Base-by-base conservation (phyloP, 176 grass and related monocot species). In the Carex pumila region DNA sequence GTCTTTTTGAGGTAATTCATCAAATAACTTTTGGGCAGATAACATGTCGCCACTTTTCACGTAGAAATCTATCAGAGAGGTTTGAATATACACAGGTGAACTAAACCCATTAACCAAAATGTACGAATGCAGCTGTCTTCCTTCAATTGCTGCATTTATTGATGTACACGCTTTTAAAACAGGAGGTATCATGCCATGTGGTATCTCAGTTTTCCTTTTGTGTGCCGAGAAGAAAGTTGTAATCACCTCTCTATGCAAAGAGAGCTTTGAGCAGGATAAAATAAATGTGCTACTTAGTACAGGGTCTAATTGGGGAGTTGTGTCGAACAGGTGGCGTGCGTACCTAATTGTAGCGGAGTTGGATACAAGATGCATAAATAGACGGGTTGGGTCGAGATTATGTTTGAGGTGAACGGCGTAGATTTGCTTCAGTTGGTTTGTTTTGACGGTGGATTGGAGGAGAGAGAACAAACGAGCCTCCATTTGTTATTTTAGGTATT, bases 1-100 rank as follows among this genome's bases (percentile, higher is more conserved):
- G 18, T 94, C 92, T 78, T 89, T 88, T 5, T 86, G 11, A 0
- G 69, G 83, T 73, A 97, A 81, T 74, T 92, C 94, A 36, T 89
- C 61, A 6, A 97, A 92, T 32, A 80, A 80, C 58, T 85, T 91
- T 67, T 81, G 79, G 11, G 92, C 92, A 19, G 82, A 91, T 11
- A 68, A 61, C 87, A 94, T 88, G 65, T 94, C 88, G 7, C 83
- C 83, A 15, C 64, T 91, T 81, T 97, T 97, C n/a, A 90, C 88
- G 17, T 97, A 97, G 85, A 97, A 94, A 91, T 97, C 90, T 49
- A 97, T 89, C 50, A 94, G 45, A 53, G 94, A 87, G 30, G 92
- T 92, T 63, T 82, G 88, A 49, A 92, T 81, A 37, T 94, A 97
- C 4, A 84, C 71, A 61, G 89, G 86, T 0, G 74, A 60, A 25